phyloP scores from a whole-genome alignment of 768 basidiomycete species.

The Agaricus sinodeliciosus region DNA sequence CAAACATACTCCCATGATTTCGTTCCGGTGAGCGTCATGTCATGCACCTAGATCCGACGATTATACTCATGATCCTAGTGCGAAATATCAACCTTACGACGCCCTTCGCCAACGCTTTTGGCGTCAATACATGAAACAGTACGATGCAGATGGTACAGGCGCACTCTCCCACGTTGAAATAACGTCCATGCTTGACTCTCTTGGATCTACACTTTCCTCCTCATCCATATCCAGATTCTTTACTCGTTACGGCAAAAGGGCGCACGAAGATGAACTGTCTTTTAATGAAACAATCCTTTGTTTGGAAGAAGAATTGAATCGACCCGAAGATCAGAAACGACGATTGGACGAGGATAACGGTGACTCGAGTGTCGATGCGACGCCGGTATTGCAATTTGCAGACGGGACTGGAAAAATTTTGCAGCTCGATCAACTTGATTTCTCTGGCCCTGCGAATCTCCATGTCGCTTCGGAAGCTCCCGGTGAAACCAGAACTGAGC shows the following conservation, averaged over 20 bases:
- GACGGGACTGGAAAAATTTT: slow-evolving; percentile 34
- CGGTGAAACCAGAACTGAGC: slow-evolving; percentile 31
- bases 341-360: slow-evolving; percentile 44
- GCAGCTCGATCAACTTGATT: slow-evolving; percentile 44
- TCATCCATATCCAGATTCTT: slow-evolving; percentile 83
- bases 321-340: slow-evolving; percentile 67
- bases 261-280: slow-evolving; percentile 64
- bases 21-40: slow-evolving; percentile 44
- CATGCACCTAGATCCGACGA: not conserved
- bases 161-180: slow-evolving; percentile 79
- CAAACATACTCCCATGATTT: slow-evolving; percentile 63
- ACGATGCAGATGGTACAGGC: slow-evolving; percentile 80
- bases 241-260: slow-evolving; percentile 56
- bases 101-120: slow-evolving; percentile 88
- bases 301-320: slow-evolving; percentile 77
- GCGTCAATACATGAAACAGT: slow-evolving; percentile 82
- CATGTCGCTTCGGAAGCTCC: slow-evolving; percentile 12
- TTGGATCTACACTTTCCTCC: slow-evolving; percentile 79
- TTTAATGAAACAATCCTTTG: slow-evolving; percentile 76
- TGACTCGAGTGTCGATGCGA: slow-evolving; percentile 46
- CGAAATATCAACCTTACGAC: slow-evolving; percentile 94
- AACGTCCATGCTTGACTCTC: slow-evolving; percentile 92
- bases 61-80: slow-evolving; percentile 33
- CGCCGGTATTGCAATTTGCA: slow-evolving; percentile 39
- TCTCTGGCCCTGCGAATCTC: slow-evolving; percentile 40